These are phyloP conservation scores for Naumovozyma baii DNA, from an alignment of 805 yeast genomes.

Conservation along the genomic window DNA sequence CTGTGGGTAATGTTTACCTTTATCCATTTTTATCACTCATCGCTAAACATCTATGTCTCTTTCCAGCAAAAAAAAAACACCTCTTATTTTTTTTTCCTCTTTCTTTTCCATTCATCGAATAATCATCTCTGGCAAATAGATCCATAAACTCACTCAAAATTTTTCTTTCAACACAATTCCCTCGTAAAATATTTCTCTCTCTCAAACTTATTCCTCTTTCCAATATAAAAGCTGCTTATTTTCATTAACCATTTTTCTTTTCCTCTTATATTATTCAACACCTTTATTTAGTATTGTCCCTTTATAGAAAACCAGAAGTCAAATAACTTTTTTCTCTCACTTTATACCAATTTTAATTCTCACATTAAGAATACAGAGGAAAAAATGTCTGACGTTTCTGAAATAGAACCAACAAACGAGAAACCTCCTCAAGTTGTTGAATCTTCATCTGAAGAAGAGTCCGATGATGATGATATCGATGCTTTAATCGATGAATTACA, in stretches of 20 bases:
- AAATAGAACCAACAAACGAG: neutral
- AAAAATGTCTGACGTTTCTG: neutral
- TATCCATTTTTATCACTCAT: neutral
- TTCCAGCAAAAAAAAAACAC: no score
- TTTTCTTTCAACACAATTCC: no score
- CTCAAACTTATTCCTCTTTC: no score
- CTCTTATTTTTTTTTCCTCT: no score
- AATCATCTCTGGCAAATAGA: no score
- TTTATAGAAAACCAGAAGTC: neutral
- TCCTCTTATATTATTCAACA: neutral
- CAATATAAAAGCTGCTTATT: neutral
- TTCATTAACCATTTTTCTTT: neutral
- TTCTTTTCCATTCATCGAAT: no score
- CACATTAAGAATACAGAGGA: neutral
- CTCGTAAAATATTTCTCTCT: neutral
- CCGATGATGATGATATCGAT: slow-evolving; percentile 60
- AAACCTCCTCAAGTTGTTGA: slow-evolving; percentile 1
- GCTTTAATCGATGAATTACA: slow-evolving; percentile 72
- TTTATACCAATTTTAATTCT: no score
- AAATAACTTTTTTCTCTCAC: neutral
- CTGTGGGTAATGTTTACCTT: neutral
- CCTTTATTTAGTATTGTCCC: neutral
- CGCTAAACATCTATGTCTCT: no score
- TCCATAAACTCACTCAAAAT: neutral
- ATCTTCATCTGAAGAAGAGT: slow-evolving; percentile 38